These are phyloP conservation scores for Amanita rimosa DNA, from an alignment of 768 basidiomycete genomes.

Conservation along the genomic window DNA sequence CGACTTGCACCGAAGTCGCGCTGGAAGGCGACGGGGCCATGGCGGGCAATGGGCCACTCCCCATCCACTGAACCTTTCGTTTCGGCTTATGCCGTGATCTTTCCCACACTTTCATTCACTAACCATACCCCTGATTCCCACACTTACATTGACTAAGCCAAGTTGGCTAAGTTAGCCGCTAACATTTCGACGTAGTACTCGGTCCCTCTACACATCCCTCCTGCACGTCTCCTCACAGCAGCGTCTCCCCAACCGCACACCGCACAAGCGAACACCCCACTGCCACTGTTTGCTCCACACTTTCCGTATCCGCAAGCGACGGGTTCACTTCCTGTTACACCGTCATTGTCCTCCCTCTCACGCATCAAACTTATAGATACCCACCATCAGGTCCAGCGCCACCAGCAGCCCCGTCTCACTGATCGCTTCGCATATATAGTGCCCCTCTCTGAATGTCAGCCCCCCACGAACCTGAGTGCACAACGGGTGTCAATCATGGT, in stretches of 20 bases:
- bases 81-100: conserved; percentile 4
- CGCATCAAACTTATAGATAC: conserved; percentile 14
- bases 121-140: no score
- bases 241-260: conserved; percentile 55
- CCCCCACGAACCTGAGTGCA: conserved; percentile 73
- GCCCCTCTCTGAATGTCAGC: conserved; percentile 94
- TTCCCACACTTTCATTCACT: conserved; percentile 16
- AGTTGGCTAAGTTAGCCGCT: no score
- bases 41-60: conserved; percentile 22
- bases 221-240: conserved; percentile 18
- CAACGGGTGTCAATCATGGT: conserved; percentile 6
- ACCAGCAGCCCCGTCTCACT: conserved; percentile 90
- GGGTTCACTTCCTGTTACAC: conserved; percentile 84
- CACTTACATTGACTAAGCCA: neutral
- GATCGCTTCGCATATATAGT: conserved; percentile 91
- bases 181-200: no score
- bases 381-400: conserved; percentile 87
- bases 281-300: conserved; percentile 80
- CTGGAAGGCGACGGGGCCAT: conserved; percentile 68
- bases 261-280: conserved; percentile 83
- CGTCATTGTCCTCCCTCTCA: conserved; percentile 2
- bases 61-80: conserved; percentile 8
- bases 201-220: no score
- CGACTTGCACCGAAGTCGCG: conserved; percentile 91
- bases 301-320: conserved; percentile 64